A percentile compares a stretch with the other conserved stretches of the same genome.
phyloP scores from a whole-genome alignment of 306 rosid species.

The Vigna mungo region DNA sequence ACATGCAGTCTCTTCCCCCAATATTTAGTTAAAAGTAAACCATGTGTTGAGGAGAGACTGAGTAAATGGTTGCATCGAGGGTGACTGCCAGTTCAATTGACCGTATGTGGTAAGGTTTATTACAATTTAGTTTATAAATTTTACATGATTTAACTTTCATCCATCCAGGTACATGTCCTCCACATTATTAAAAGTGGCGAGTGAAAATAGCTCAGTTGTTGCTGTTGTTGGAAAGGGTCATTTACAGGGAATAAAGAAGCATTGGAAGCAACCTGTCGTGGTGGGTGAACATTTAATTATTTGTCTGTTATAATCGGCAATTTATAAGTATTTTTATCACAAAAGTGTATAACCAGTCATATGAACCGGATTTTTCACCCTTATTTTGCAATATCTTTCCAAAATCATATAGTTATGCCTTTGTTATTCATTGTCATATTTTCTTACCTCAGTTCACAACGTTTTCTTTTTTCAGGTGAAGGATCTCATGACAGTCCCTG shows the following conservation, averaged over 20 bases:
- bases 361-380: not conserved
- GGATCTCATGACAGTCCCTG: slow-evolving; percentile 76
- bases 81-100: slow-evolving; percentile 12
- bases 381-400: slow-evolving; percentile 9
- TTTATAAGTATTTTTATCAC: slow-evolving; percentile 1
- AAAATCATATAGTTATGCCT: not conserved
- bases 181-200: slow-evolving; percentile 69
- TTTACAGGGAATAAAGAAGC: slow-evolving; percentile 83
- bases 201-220: slow-evolving; percentile 70
- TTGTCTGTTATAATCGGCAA: slow-evolving; percentile 12
- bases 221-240: slow-evolving; percentile 98
- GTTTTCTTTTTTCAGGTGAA: slow-evolving; percentile 55
- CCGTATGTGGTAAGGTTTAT: not conserved
- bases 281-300: slow-evolving; percentile 53
- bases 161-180: slow-evolving; percentile 84
- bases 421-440: not conserved
- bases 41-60: not conserved
- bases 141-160: slow-evolving; percentile 12
- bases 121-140: not conserved
- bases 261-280: slow-evolving; percentile 89
- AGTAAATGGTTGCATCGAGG: slow-evolving; percentile 7
- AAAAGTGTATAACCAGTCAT: not conserved
- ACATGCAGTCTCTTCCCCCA: not conserved
- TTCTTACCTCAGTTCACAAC: slow-evolving; percentile 24
- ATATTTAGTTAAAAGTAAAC: slow-evolving; percentile 12